phyloP scores from a whole-genome alignment of 495 filamentous ascomycete genomes.

The Penicillium roqueforti region DNA sequence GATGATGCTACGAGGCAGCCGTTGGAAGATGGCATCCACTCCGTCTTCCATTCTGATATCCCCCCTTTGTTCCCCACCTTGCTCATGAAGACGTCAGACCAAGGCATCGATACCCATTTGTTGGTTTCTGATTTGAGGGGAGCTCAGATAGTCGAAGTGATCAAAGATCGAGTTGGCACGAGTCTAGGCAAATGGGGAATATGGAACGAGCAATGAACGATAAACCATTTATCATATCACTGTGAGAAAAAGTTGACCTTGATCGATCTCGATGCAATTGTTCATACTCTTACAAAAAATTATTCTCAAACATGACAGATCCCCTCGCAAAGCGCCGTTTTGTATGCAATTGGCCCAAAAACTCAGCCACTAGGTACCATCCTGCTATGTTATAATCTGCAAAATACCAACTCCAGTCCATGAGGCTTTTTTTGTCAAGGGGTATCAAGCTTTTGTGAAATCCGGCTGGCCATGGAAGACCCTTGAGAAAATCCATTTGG shows the following conservation, averaged over 20 bases:
- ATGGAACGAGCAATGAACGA: constrained; percentile 19
- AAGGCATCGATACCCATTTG: constrained; percentile 41
- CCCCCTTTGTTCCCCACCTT: constrained; percentile 32
- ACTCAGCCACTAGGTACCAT: constrained; percentile 6
- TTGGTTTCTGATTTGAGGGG: constrained; percentile 30
- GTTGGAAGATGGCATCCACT: constrained; percentile 29
- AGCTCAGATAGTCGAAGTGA: constrained; percentile 33
- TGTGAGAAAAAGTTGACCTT: constrained; percentile 3
- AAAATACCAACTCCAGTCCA: constrained; percentile 32
- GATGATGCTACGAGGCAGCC: constrained; percentile 8
- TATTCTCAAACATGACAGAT: constrained; percentile 9
- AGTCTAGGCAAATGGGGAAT: constrained; percentile 40
- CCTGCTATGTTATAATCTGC: constrained; percentile 8
- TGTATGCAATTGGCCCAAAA: constrained; percentile 6
- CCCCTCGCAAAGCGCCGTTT: constrained; percentile 21
- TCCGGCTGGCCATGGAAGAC: not conserved
- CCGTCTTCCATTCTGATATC: constrained; percentile 27
- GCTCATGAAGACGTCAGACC: constrained; percentile 39
- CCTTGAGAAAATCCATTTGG: constrained; percentile 8
- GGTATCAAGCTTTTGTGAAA: constrained; percentile 32
- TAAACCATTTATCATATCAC: not conserved
- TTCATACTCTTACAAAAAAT: constrained; percentile 17
- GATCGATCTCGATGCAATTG: constrained; percentile 11
- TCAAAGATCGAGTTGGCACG: constrained; percentile 40
- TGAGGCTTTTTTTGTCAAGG: constrained; percentile 19